A percentile compares a stretch with the other conserved stretches of the same genome.
Conservation (phyloP, 129 eudicot species). For the Tagetes erecta region DNA sequence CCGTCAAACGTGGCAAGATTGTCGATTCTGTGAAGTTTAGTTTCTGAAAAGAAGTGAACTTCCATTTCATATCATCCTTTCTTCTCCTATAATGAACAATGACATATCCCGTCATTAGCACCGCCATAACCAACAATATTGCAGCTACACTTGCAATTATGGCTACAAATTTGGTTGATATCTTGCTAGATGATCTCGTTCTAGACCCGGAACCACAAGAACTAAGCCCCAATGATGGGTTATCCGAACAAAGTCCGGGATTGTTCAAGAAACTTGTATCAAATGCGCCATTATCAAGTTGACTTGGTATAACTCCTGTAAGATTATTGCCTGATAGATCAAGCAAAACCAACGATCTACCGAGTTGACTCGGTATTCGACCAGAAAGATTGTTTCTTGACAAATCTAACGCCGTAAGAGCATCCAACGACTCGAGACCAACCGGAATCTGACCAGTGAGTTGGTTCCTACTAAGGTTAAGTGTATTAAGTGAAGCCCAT, state of each 20-base stretch:
- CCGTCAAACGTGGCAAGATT: slow-evolving; percentile 62
- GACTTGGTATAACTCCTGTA: slow-evolving; percentile 65
- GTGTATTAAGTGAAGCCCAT: slow-evolving; percentile 50
- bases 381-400: slow-evolving; percentile 67
- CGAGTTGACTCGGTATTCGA: slow-evolving; percentile 60
- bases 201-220: slow-evolving; percentile 40
- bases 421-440: slow-evolving; percentile 50
- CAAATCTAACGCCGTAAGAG: slow-evolving; percentile 55
- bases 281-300: slow-evolving; percentile 46
- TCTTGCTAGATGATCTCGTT: slow-evolving; percentile 27
- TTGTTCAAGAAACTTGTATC: slow-evolving; percentile 53
- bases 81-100: slow-evolving; percentile 33
- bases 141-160: slow-evolving; percentile 48
- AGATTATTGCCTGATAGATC: slow-evolving; percentile 68
- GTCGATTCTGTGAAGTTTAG: slow-evolving; percentile 64
- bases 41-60: slow-evolving; percentile 73
- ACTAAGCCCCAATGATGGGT: slow-evolving; percentile 41
- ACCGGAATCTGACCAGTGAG: slow-evolving; percentile 73
- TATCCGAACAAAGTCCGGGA: slow-evolving; percentile 57
- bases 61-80: slow-evolving; percentile 52
- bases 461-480: slow-evolving; percentile 60
- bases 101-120: slow-evolving; percentile 34
- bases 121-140: slow-evolving; percentile 36
- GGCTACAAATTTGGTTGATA: slow-evolving; percentile 40
- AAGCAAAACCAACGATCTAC: slow-evolving; percentile 38